Percentiles rank a stretch among this genome's conserved stretches.
These are phyloP conservation scores for Talaromyces sp. DNA, from an alignment of 2,329 filamentous ascomycete species.

Conservation along the genomic window DNA sequence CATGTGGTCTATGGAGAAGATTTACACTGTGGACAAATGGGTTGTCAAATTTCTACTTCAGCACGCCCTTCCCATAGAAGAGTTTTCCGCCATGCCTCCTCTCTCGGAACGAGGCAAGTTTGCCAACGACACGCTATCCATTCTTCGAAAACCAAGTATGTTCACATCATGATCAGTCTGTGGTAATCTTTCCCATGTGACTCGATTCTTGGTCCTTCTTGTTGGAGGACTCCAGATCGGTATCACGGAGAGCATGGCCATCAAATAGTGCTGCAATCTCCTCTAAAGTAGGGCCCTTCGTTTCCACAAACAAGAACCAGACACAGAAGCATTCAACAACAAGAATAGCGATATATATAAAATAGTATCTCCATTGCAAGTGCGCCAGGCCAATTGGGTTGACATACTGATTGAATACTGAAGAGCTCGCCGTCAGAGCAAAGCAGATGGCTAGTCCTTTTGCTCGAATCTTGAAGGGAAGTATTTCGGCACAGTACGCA, in stretches of 20 bases:
- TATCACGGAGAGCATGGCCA: background rate
- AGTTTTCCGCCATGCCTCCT: conserved; percentile 14
- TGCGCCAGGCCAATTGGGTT: background rate
- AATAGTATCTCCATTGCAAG: background rate
- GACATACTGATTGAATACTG: background rate
- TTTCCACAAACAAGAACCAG: conserved; percentile 32
- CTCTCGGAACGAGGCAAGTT: conserved; percentile 20
- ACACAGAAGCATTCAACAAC: conserved; percentile 29
- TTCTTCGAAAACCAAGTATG: conserved; percentile 18
- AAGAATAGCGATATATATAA: conserved; percentile 29
- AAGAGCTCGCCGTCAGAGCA: background rate
- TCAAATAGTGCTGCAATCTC: conserved; percentile 22
- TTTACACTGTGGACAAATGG: conserved; percentile 23
- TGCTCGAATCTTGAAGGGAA: conserved; percentile 36
- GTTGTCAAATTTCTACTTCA: conserved; percentile 23
- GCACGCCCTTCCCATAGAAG: conserved; percentile 22
- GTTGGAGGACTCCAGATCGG: background rate
- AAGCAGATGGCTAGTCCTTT: background rate
- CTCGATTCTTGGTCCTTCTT: background rate
- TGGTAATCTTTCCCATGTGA: background rate
- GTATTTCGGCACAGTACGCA: conserved; percentile 29
- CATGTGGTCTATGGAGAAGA: conserved; percentile 21
- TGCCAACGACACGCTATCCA: conserved; percentile 20
- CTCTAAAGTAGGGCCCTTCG: conserved; percentile 33
- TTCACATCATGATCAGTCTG: background rate